phyloP scores from a whole-genome alignment of 73 alveolate genomes.

The Paramecium sonneborni region DNA sequence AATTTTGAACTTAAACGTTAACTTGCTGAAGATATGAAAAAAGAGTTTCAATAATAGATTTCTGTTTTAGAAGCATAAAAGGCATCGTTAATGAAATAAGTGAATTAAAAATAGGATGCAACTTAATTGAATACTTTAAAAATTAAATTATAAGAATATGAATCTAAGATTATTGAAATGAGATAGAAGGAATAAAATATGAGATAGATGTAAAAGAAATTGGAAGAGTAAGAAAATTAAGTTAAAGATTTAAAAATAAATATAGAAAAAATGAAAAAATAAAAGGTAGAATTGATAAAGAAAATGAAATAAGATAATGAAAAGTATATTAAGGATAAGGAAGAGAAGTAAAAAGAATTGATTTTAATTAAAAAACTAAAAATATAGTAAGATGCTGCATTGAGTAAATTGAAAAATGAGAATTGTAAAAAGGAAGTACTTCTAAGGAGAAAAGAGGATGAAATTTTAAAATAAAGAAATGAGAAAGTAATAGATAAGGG shows the following conservation, averaged over 20 bases:
- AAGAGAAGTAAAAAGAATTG: slow-evolving; percentile 7
- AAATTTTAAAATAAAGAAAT: slow-evolving; percentile 32
- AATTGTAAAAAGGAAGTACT: slow-evolving; percentile 36
- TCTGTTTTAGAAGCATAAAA: not conserved
- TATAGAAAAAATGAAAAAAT: slow-evolving; percentile 49
- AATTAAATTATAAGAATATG: slow-evolving; percentile 5
- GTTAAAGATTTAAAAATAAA: slow-evolving; percentile 6
- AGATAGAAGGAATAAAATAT: not conserved
- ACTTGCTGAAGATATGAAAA: slow-evolving; percentile 34
- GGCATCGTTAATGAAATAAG: not conserved
- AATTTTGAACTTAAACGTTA: not conserved
- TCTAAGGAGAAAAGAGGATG: slow-evolving; percentile 37
- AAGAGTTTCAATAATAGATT: not conserved
- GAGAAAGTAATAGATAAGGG: slow-evolving; percentile 1
- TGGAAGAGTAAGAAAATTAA: slow-evolving; percentile 48
- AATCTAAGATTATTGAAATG: not conserved
- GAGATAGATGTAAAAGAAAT: slow-evolving; percentile 1
- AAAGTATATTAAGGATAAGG: slow-evolving; percentile 18
- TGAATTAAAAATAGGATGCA: not conserved
- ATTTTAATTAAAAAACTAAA: slow-evolving; percentile 19
- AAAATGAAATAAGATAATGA: slow-evolving; percentile 39
- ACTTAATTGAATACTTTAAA: not conserved
- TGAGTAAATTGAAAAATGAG: slow-evolving; percentile 11
- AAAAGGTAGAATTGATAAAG: slow-evolving; percentile 32
- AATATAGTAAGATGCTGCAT: slow-evolving; percentile 22